These are phyloP conservation scores for Coffea canephora DNA, from an alignment of 257 asterid species.

Conservation along the genomic window DNA sequence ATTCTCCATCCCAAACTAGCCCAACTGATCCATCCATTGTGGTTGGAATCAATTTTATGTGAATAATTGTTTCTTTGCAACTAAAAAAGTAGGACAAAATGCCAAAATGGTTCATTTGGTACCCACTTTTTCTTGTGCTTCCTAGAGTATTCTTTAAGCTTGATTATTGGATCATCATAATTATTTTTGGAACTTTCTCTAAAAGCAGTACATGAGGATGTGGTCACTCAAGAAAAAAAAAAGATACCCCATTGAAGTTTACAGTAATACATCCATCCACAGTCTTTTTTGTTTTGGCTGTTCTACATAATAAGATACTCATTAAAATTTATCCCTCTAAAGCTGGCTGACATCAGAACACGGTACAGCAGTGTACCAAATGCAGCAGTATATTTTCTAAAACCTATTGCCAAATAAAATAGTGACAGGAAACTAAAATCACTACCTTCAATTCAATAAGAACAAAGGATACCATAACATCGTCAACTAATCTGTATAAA, in stretches of 20 bases:
- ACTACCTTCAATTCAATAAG: no score
- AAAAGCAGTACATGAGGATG: background rate
- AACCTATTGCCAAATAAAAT: background rate
- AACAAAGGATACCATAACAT: background rate
- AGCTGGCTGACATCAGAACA: background rate
- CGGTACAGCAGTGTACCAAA: no score
- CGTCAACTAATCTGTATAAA: background rate
- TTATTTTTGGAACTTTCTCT: background rate
- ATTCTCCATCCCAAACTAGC: background rate
- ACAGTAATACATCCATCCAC: background rate
- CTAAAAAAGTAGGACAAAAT: background rate
- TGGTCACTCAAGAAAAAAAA: background rate
- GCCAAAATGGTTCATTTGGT: slow-evolving; percentile 6
- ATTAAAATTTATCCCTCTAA: background rate
- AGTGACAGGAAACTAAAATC: background rate
- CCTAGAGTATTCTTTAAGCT: background rate
- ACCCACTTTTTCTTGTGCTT: background rate
- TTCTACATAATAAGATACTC: background rate
- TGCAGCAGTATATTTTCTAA: background rate
- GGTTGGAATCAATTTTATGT: background rate
- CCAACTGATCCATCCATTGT: slow-evolving; percentile 13
- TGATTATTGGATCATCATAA: background rate
- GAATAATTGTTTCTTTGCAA: background rate
- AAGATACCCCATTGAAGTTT: background rate
- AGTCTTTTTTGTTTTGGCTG: background rate